phyloP scores from a whole-genome alignment of 345 rosid species.

The Eucalyptus polyanthemos region DNA sequence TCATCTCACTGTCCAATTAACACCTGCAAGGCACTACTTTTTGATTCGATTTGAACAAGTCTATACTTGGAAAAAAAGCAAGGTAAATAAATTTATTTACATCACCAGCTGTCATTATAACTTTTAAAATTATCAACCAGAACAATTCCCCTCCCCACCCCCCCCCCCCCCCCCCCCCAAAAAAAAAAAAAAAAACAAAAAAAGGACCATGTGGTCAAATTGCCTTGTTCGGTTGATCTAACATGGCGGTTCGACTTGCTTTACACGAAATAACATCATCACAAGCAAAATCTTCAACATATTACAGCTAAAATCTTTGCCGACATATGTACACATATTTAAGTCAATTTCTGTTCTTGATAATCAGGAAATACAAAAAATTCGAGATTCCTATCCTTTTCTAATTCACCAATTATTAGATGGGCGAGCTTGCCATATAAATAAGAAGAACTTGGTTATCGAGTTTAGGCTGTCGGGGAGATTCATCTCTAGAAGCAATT shows the following conservation, averaged over 20 bases:
- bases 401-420: background rate
- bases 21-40: background rate
- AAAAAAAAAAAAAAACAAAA: too few relatives aligned
- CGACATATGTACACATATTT: background rate
- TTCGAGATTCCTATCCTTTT: background rate
- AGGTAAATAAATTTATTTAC: background rate
- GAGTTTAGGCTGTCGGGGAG: background rate
- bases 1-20: background rate
- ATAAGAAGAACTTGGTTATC: background rate
- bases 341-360: background rate
- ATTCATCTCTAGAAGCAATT: background rate
- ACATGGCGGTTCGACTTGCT: background rate
- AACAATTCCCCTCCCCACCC: background rate
- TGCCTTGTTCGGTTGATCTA: background rate
- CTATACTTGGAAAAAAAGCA: background rate
- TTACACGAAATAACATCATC: background rate
- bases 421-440: background rate
- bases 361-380: background rate
- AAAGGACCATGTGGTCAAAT: too few relatives aligned
- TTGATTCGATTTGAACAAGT: background rate
- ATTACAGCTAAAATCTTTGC: background rate
- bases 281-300: background rate
- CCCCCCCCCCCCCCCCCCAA: rapidly evolving
- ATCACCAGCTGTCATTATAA: background rate
- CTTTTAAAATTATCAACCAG: background rate